These are phyloP conservation scores for Chenopodium suecicum DNA, from an alignment of 148 eudicot genomes.

Conservation along the genomic window DNA sequence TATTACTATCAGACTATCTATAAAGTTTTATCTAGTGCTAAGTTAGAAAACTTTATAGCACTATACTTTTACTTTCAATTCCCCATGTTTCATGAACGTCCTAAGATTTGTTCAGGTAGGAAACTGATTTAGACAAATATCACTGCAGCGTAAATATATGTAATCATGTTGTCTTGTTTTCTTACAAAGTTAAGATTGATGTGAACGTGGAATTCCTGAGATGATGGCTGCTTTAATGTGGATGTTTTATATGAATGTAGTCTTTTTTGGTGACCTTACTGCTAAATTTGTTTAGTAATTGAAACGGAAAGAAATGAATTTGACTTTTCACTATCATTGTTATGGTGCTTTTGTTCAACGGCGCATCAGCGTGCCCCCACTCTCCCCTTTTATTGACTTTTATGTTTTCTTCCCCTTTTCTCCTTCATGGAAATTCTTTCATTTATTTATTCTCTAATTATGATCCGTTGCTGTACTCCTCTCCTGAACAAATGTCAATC, in stretches of 20 bases:
- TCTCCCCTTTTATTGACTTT: not conserved
- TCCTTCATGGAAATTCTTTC: not conserved
- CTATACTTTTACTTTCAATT: not conserved
- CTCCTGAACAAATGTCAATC: not conserved
- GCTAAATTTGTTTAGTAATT: not conserved
- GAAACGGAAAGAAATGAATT: not conserved
- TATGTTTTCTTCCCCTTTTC: not conserved
- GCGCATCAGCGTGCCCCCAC: not conserved
- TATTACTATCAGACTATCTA: too few species aligned
- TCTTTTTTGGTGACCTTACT: not conserved
- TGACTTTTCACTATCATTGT: not conserved
- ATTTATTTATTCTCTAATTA: not conserved
- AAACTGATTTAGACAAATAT: not conserved
- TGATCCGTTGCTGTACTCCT: not conserved
- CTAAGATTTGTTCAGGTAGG: not conserved
- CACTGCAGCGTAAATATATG: not conserved
- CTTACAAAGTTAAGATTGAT: not conserved
- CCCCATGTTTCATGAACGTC: not conserved
- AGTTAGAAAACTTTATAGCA: not conserved
- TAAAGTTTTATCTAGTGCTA: not conserved
- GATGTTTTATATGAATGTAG: not conserved
- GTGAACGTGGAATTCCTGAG: not conserved
- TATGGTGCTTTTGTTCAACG: not conserved
- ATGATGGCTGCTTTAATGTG: not conserved
- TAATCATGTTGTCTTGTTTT: not conserved